phyloP scores from a whole-genome alignment of 108 stramenopile species.

The Aureococcus anophagefferens region DNA sequence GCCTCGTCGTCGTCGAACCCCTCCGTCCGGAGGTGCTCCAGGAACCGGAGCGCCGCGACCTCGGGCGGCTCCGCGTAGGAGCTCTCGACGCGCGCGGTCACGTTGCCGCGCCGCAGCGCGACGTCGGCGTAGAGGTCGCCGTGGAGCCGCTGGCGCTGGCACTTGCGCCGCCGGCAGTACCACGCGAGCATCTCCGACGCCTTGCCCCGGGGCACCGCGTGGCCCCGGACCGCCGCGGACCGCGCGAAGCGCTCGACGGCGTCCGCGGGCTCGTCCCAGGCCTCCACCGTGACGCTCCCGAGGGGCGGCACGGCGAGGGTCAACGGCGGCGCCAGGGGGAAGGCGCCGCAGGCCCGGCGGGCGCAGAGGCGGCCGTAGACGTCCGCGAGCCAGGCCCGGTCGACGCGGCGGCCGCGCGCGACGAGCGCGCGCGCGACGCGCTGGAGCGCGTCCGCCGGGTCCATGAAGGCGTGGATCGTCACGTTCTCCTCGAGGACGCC shows the following conservation, averaged over 20 bases:
- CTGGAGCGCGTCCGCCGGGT: background rate
- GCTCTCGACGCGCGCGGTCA: background rate
- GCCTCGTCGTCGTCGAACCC: background rate
- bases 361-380: background rate
- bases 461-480: background rate
- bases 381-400: background rate
- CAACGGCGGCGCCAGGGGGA: background rate
- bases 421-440: background rate
- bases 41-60: background rate
- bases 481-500: no score
- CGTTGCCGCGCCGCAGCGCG: background rate
- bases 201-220: background rate
- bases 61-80: background rate
- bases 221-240: background rate
- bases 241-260: background rate
- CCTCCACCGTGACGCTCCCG: background rate
- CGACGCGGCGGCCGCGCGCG: background rate
- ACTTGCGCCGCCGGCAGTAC: background rate
- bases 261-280: background rate
- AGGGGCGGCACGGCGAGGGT: background rate
- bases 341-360: background rate
- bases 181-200: background rate
- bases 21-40: no score
- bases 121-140: background rate
- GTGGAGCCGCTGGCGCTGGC: background rate